Conservation (phyloP, 768 basidiomycete species). For the Podaxis sp. region DNA sequence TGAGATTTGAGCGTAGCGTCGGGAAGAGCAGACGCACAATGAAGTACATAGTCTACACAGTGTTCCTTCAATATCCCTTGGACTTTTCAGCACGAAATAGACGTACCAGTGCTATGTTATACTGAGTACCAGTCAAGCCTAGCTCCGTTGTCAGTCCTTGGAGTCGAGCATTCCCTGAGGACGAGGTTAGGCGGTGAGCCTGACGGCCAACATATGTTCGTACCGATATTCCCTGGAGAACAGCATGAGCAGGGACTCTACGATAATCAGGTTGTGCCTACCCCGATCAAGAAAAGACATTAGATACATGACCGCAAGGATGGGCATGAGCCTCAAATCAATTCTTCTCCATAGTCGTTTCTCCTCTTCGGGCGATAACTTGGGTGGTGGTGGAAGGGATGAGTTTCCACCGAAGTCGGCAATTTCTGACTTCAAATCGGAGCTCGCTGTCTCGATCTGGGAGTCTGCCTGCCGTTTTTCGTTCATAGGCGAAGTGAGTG, state of each 20-base stretch:
- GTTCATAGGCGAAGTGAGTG: not conserved
- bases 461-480: not conserved
- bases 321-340: conserved; percentile 56
- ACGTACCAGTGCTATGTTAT: conserved; percentile 63
- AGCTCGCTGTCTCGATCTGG: conserved; percentile 1
- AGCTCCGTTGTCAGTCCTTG: conserved; percentile 61
- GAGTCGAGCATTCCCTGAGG: conserved; percentile 60
- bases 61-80: not conserved
- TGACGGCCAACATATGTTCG: conserved; percentile 8
- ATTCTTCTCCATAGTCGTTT: conserved; percentile 55
- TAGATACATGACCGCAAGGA: conserved; percentile 58
- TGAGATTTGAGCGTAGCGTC: not conserved
- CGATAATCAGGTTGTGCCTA: conserved; percentile 18
- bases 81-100: not conserved
- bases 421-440: not conserved
- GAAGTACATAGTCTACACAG: conserved; percentile 62
- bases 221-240: conserved; percentile 55
- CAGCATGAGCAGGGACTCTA: not conserved
- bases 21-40: conserved; percentile 41
- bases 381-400: conserved; percentile 1
- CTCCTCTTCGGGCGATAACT: conserved; percentile 24
- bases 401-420: conserved; percentile 8
- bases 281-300: conserved; percentile 66
- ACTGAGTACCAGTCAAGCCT: conserved; percentile 53
- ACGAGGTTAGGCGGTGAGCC: not conserved